Percentiles rank a stretch among this genome's conserved stretches.
Conservation (phyloP, 331 rosid species). For the Quercus lobata region DNA sequence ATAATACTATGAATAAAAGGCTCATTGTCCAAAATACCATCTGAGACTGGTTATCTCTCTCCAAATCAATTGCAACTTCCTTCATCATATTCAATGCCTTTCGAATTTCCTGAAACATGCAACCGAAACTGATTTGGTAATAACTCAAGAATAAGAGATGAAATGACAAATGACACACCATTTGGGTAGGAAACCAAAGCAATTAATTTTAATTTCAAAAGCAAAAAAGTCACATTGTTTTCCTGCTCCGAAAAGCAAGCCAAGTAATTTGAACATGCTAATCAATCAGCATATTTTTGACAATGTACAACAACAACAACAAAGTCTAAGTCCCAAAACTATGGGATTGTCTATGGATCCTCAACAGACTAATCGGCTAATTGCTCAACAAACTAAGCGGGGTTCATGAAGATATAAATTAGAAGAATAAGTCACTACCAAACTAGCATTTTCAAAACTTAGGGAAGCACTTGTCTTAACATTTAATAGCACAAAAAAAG, state of each 20-base stretch:
- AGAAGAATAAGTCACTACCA: not conserved
- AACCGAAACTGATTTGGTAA: not conserved
- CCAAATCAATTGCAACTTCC: slow-evolving; percentile 78
- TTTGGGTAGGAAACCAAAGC: not conserved
- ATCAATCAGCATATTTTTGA: not conserved
- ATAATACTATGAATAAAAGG: not conserved
- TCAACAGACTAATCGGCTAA: too few species aligned
- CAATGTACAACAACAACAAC: not conserved
- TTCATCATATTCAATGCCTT: slow-evolving; percentile 48
- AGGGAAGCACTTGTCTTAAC: not conserved
- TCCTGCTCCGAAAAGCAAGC: not conserved
- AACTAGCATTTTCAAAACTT: not conserved
- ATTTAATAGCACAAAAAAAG: not conserved
- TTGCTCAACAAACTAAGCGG: too few species aligned
- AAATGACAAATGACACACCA: not conserved
- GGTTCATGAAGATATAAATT: not conserved
- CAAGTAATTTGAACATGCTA: not conserved
- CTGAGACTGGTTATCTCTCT: slow-evolving; percentile 47
- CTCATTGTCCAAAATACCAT: slow-evolving; percentile 32
- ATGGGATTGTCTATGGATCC: too few species aligned
- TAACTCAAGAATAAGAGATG: not conserved
- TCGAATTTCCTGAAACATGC: slow-evolving; percentile 60
- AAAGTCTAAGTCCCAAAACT: too few species aligned
- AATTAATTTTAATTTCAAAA: not conserved
- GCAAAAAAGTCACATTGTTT: not conserved